Evolutionary conservation across 768 basidiomycete genomes (phyloP).

Genomic region (Naganishia vishniacii): DNA sequence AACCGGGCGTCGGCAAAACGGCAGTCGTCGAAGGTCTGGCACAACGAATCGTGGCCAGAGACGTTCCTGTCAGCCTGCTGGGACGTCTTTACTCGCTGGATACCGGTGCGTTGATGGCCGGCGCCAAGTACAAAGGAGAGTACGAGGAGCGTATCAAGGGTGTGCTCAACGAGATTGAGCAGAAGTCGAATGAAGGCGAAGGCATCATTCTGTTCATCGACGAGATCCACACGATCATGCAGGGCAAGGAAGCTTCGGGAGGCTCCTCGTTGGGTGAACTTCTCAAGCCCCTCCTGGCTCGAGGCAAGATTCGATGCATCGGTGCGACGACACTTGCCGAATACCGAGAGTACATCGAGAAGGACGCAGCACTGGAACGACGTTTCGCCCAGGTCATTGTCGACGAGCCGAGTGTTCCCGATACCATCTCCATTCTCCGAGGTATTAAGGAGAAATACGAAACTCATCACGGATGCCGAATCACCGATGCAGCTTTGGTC

Average conservation of each 20-base stretch:
- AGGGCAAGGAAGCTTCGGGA: slow-evolving; percentile 22
- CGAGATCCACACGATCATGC: slow-evolving; percentile 84
- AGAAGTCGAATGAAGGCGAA: slow-evolving; percentile 67
- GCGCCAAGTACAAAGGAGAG: slow-evolving; percentile 73
- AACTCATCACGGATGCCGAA: slow-evolving; percentile 70
- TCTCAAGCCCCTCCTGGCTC: slow-evolving; percentile 74
- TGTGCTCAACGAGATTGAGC: slow-evolving; percentile 87
- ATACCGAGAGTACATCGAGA: slow-evolving; percentile 67
- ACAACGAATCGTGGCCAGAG: slow-evolving; percentile 87
- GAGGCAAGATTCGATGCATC: slow-evolving; percentile 65
- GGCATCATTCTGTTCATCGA: slow-evolving; percentile 91
- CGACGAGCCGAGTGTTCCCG: slow-evolving; percentile 80
- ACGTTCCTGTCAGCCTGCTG: slow-evolving; percentile 52
- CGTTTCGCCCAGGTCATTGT: slow-evolving; percentile 89
- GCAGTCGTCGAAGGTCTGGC: slow-evolving; percentile 92
- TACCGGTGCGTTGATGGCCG: slow-evolving; percentile 72
- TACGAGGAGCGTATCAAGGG: slow-evolving; percentile 94
- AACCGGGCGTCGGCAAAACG: slow-evolving; percentile 85
- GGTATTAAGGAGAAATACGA: slow-evolving; percentile 92
- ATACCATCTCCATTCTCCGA: slow-evolving; percentile 86
- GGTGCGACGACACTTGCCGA: slow-evolving; percentile 86
- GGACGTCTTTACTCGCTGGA: slow-evolving; percentile 61
- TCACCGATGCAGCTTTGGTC: slow-evolving; percentile 81
- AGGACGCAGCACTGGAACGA: slow-evolving; percentile 81
- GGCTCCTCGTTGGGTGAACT: slow-evolving; percentile 56